A percentile compares a stretch with the other conserved stretches of the same genome.
Evolutionary conservation across 495 filamentous ascomycete species (phyloP).

Genomic region (Podospora didyma): DNA sequence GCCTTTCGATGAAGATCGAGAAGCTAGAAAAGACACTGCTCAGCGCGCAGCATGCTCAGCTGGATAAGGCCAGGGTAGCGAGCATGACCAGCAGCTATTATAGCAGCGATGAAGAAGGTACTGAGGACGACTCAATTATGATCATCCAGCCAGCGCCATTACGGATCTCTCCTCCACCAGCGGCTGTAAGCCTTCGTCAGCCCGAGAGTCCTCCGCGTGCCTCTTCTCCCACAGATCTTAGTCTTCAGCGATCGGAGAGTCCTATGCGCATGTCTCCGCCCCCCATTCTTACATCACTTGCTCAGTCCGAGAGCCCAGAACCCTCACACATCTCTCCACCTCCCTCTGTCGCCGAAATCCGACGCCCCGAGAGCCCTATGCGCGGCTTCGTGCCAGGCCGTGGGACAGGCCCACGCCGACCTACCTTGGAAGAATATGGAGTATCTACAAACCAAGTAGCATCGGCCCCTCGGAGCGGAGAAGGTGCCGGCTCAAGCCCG

Average conservation of each 20-base stretch:
- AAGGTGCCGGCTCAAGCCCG: conserved; percentile 5
- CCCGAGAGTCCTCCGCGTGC: no score
- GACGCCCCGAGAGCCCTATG: conserved; percentile 13
- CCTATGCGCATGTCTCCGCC: conserved; percentile 1
- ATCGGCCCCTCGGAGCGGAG: background rate
- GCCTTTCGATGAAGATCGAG: conserved; percentile 45
- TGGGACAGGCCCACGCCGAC: conserved; percentile 16
- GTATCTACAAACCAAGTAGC: conserved; percentile 5
- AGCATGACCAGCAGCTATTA: conserved; percentile 24
- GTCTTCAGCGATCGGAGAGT: conserved; percentile 3
- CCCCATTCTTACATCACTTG: no score
- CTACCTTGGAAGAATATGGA: conserved; percentile 26
- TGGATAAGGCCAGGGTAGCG: background rate
- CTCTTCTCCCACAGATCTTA: background rate
- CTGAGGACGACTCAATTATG: conserved; percentile 22
- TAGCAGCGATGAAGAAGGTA: conserved; percentile 15
- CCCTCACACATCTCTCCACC: conserved; percentile 16
- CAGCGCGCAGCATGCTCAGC: conserved; percentile 10
- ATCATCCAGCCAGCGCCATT: conserved; percentile 25
- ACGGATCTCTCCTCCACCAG: conserved; percentile 11
- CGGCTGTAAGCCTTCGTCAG: background rate
- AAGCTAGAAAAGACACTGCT: conserved; percentile 31
- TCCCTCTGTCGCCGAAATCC: background rate
- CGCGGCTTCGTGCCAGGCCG: conserved; percentile 8
- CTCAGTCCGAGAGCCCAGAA: conserved; percentile 5